Conservation (phyloP, 768 basidiomycete genomes). For the Gloeostereum incarnatum region DNA sequence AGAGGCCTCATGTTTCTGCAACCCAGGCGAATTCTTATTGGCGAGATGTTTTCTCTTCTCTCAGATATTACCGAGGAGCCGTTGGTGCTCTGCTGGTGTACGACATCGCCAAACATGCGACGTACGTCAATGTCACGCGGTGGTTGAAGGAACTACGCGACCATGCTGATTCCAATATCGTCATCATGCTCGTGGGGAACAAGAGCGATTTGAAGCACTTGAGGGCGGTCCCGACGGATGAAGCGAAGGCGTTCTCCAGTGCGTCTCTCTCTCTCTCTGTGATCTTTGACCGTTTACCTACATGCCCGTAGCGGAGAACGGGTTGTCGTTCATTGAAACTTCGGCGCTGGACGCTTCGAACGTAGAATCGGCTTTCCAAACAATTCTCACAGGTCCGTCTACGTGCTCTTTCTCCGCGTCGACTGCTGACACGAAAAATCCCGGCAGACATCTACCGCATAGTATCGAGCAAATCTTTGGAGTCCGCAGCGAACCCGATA, state of each 20-base stretch:
- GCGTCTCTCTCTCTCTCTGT: conserved; percentile 18
- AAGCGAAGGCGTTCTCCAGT: conserved; percentile 90
- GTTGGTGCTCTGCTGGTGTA: conserved; percentile 90
- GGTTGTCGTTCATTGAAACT: conserved; percentile 94
- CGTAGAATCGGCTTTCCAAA: conserved; percentile 97
- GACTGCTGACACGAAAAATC: conserved; percentile 4
- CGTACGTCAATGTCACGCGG: conserved; percentile 88
- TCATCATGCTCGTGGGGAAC: conserved; percentile 95
- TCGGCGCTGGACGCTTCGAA: conserved; percentile 99
- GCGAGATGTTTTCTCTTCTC: too few relatives aligned
- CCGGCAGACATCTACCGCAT: conserved; percentile 90
- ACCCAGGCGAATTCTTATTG: background rate
- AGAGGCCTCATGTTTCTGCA: conserved; percentile 16
- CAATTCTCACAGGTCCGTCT: conserved; percentile 77
- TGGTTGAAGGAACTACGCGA: conserved; percentile 98
- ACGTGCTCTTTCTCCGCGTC: background rate
- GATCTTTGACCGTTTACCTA: conserved; percentile 3
- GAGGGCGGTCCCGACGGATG: conserved; percentile 93
- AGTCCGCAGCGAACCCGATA: conserved; percentile 72
- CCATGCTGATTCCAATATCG: conserved; percentile 89
- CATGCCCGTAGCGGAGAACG: conserved; percentile 64
- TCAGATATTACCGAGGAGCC: conserved; percentile 94
- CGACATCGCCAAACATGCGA: conserved; percentile 90
- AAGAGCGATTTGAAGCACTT: conserved; percentile 99
- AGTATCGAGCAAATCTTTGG: conserved; percentile 91